These are phyloP conservation scores for Fusarium coffeatum DNA, from an alignment of 2,329 filamentous ascomycete genomes.

Conservation along the genomic window DNA sequence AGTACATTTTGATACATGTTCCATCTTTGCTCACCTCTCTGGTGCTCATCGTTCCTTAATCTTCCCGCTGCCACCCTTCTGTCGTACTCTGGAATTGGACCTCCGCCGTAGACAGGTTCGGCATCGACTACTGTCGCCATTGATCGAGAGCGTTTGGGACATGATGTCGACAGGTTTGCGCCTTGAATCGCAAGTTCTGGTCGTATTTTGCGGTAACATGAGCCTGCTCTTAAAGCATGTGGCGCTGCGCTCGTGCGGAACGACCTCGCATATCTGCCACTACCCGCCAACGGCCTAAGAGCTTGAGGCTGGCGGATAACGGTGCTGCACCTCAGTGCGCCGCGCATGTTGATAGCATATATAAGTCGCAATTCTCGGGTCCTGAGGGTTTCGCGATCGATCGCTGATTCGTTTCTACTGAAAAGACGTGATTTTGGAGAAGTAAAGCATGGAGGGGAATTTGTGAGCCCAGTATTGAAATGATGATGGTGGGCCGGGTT, in stretches of 20 bases:
- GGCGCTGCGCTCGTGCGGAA: constrained; percentile 41
- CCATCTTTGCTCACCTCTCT: constrained; percentile 71
- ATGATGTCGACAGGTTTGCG: constrained; percentile 19
- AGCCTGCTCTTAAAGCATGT: constrained; percentile 11
- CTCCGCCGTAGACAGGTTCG: constrained; percentile 56
- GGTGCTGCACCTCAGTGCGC: constrained; percentile 33
- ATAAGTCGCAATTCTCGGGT: constrained; percentile 5
- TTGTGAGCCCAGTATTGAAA: constrained; percentile 43
- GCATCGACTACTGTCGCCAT: constrained; percentile 48
- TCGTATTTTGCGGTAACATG: constrained; percentile 13
- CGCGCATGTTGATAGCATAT: constrained; percentile 34
- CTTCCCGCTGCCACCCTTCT: constrained; percentile 77
- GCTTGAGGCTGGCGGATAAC: constrained; percentile 30
- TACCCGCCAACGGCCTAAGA: constrained; percentile 23
- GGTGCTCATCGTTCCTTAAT: constrained; percentile 88
- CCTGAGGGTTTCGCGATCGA: constrained; percentile 1
- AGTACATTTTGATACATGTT: too few relatives aligned
- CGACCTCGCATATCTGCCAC: constrained; percentile 35
- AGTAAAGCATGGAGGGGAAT: constrained; percentile 36
- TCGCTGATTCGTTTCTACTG: constrained; percentile 20
- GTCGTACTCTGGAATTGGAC: constrained; percentile 91
- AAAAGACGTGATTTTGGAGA: constrained; percentile 9
- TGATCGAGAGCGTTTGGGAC: constrained; percentile 32
- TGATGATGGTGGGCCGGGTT: constrained; percentile 45
- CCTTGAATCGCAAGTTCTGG: constrained; percentile 1